phyloP scores from a whole-genome alignment of 129 eudicot species.

The Flaveria ramosissima region DNA sequence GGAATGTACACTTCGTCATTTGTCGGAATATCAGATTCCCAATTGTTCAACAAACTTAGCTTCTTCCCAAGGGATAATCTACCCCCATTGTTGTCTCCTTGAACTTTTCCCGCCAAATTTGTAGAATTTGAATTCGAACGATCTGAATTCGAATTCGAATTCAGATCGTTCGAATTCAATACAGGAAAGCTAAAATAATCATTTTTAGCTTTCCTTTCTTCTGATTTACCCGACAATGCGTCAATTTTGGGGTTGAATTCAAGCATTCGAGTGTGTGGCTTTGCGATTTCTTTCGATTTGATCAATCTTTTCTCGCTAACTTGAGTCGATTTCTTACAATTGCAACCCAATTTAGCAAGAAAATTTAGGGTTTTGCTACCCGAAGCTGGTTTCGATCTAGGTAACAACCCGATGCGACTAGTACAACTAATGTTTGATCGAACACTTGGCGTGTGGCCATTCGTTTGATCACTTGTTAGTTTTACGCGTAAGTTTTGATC shows the following conservation, averaged over 20 bases:
- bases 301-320: conserved; percentile 35
- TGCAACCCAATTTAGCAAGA: conserved; percentile 55
- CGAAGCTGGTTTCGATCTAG: conserved; percentile 30
- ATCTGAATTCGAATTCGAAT: conserved; percentile 16
- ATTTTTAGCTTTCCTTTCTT: conserved; percentile 28
- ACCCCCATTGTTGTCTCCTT: conserved; percentile 26
- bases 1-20: conserved; percentile 37
- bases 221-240: conserved; percentile 10
- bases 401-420: conserved; percentile 59
- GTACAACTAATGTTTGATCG: conserved; percentile 64
- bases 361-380: conserved; percentile 35
- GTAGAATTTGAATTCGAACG: conserved; percentile 25
- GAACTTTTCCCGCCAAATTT: conserved; percentile 37
- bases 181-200: conserved; percentile 51
- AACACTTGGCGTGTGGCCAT: conserved; percentile 51
- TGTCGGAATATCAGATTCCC: conserved; percentile 57
- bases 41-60: conserved; percentile 42
- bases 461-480: conserved; percentile 8
- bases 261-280: conserved; percentile 5
- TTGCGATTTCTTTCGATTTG: conserved; percentile 15
- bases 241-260: not conserved
- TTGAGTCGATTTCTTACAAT: conserved; percentile 61
- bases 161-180: conserved; percentile 33
- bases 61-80: conserved; percentile 41
- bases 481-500: not conserved